phyloP scores from a whole-genome alignment of 179 eudicot genomes.

The Sideroxylon spinosum region DNA sequence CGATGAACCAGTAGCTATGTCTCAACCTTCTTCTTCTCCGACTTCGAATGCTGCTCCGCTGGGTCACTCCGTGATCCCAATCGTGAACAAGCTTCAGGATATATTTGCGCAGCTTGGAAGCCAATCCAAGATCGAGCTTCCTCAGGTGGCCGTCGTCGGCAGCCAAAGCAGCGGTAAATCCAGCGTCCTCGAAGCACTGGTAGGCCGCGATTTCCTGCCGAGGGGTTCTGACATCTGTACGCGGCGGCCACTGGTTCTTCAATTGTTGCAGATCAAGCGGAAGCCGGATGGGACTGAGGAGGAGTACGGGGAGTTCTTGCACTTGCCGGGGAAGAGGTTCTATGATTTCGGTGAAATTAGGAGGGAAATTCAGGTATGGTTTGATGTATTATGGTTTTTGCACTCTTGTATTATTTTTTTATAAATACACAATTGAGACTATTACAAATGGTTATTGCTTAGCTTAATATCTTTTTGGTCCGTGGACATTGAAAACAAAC shows the following conservation, averaged over 20 bases:
- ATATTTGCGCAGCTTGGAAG: constrained; percentile 65
- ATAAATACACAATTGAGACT: too few relatives aligned
- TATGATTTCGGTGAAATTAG: constrained; percentile 62
- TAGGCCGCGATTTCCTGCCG: constrained; percentile 76
- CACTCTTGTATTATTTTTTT: too few relatives aligned
- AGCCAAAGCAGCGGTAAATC: constrained; percentile 92
- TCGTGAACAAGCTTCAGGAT: constrained; percentile 80
- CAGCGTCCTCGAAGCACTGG: constrained; percentile 74
- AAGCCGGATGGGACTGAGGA: constrained; percentile 40
- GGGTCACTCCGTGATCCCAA: constrained; percentile 68
- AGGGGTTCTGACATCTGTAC: constrained; percentile 71
- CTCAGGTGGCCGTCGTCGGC: constrained; percentile 78
- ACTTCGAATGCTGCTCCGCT: constrained; percentile 24
- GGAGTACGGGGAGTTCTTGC: constrained; percentile 87
- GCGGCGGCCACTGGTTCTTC: constrained; percentile 68
- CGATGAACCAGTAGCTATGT: constrained; percentile 13
- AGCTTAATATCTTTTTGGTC: too few relatives aligned
- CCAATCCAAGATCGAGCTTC: constrained; percentile 50
- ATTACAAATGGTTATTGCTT: too few relatives aligned
- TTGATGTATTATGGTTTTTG: not conserved
- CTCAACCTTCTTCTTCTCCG: constrained; percentile 17
- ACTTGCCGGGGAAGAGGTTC: constrained; percentile 55
- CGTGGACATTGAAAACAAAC: too few relatives aligned
- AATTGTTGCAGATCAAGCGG: constrained; percentile 54
- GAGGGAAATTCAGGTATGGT: constrained; percentile 61